Base-by-base conservation (phyloP, 305 asterid genomes). In the Coffea humblotiana region DNA sequence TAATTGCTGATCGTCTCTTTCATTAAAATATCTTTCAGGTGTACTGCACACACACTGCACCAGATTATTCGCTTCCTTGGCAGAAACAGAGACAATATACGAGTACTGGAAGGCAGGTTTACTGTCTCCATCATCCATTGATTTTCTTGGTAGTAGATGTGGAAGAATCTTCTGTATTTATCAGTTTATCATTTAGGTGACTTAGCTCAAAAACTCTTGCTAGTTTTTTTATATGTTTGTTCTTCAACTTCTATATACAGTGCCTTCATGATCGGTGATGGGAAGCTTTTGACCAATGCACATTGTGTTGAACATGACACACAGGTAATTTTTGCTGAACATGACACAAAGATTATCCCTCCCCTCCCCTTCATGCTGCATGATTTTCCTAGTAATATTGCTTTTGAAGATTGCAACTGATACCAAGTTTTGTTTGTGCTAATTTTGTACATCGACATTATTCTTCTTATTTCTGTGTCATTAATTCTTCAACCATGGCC, bases 11-110 rank as follows among this genome's bases (percentile, higher is more conserved):
- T 67, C 67, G 58, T 64, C 61, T 21, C 51, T 51, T 51, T 58
- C 58, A 81, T 19, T 69, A 51, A 37, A 69, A 54, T 54, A 47
- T 82, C 68, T 83, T 64, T 15, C 84, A 95, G 99, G 98, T 95
- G 61, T 94, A 92, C 85, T 94, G 98, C 86, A 94, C 96, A 45
- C 99, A 95, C 81, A 94, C 99, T 43, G 97, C 92, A 68, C 98
- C 99, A 4, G 97, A 95, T 83, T 92, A 95, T 87, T 95, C 99
- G 83, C 99, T 95, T 79, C 99, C 99, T 12, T 94, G 99, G 98
- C 99, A 95, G 90, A 94, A 95, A 83, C 99, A 95, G 82, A 89
- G 97, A 80, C 98, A 94, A 83, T 92, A 85, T 77, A 92, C 98
- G 75, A 94, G 98, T 86, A 95, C 99, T 40, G 99, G 99, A 86